phyloP scores from a whole-genome alignment of 768 basidiomycete genomes.

The Chalciporus sphaerocephalus region DNA sequence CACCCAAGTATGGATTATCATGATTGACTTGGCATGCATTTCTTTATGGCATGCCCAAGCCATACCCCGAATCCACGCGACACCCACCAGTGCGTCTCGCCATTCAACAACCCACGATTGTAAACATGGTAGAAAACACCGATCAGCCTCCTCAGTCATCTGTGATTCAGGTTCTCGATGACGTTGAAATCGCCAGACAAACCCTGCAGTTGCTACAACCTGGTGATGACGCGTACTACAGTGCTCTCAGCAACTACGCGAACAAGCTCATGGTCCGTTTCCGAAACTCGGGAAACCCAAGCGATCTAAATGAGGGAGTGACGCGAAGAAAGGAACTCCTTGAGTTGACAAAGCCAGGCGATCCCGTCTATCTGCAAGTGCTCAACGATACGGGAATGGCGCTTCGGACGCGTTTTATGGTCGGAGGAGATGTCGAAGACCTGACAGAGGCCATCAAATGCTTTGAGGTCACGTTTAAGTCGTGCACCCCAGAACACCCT shows the following conservation, averaged over 20 bases:
- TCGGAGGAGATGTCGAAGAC: slow-evolving; percentile 19
- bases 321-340: slow-evolving; percentile 12
- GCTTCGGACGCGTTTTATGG: slow-evolving; percentile 19
- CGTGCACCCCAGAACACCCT: slow-evolving; percentile 9
- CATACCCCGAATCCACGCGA: no score
- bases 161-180: slow-evolving; percentile 5
- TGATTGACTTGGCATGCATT: no score
- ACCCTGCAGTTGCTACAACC: slow-evolving; percentile 5
- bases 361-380: slow-evolving; percentile 11
- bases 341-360: slow-evolving; percentile 18
- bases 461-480: slow-evolving; percentile 10
- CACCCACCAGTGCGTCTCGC: no score
- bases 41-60: no score
- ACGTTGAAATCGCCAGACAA: slow-evolving; percentile 11
- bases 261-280: slow-evolving; percentile 20
- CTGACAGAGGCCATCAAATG: slow-evolving; percentile 16
- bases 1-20: no score
- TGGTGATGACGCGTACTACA: slow-evolving; percentile 7
- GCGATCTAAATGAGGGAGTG: slow-evolving; percentile 28
- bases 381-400: slow-evolving; percentile 19
- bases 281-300: slow-evolving; percentile 13
- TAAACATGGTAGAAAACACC: no score
- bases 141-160: not conserved
- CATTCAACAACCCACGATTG: no score
- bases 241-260: slow-evolving; percentile 9